Conservation (phyloP, 129 eudicot species). For the Escallonia herrerae region DNA sequence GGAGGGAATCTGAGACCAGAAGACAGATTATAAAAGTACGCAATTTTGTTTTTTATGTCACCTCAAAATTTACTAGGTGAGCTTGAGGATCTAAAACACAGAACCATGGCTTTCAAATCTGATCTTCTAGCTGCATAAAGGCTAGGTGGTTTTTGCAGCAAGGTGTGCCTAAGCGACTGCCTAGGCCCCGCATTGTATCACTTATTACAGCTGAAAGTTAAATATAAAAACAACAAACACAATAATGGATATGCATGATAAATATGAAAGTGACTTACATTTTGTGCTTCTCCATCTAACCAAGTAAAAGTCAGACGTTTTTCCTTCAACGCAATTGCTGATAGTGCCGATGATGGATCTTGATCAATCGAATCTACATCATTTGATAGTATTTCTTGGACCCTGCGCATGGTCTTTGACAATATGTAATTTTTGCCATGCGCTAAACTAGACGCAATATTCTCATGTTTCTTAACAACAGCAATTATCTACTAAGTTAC, state of each 20-base stretch:
- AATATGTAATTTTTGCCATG: constrained; percentile 24
- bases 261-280: constrained; percentile 28
- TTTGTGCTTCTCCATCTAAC: constrained; percentile 96
- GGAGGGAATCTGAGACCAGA: no score
- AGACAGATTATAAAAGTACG: no score
- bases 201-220: neutral
- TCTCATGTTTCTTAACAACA: neutral
- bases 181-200: neutral
- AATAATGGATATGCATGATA: constrained; percentile 1
- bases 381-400: constrained; percentile 62
- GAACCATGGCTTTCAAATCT: no score
- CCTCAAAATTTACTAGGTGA: no score
- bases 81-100: no score
- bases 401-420: constrained; percentile 82
- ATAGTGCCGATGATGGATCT: constrained; percentile 31
- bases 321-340: constrained; percentile 60
- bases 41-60: no score
- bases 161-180: neutral
- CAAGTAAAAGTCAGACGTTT: constrained; percentile 81
- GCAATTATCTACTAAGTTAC: neutral
- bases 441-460: constrained; percentile 12
- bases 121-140: no score
- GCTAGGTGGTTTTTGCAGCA: neutral
- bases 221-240: neutral
- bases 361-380: constrained; percentile 32